Evolutionary conservation across 345 rosid species (phyloP).

Genomic region (Bretschneidera sinensis): DNA sequence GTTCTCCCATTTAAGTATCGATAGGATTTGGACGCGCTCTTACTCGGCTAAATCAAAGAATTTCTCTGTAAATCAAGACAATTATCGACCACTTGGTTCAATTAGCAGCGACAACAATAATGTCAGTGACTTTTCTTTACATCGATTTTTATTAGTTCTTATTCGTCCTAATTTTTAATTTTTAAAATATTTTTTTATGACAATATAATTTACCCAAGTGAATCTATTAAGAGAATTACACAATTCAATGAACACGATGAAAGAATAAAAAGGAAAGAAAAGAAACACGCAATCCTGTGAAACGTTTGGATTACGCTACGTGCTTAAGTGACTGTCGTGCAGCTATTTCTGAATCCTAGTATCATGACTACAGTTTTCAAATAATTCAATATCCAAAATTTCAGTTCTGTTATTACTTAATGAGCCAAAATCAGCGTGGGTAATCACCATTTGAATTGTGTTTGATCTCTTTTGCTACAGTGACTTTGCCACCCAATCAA

Average conservation of each 20-base stretch:
- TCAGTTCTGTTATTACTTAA: too few relatives aligned
- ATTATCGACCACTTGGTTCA: conserved; percentile 18
- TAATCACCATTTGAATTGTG: too few relatives aligned
- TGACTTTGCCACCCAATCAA: not conserved
- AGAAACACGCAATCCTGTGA: too few relatives aligned
- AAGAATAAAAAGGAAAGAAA: too few relatives aligned
- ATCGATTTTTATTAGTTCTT: too few relatives aligned
- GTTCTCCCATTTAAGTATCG: not conserved
- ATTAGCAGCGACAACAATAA: conserved; percentile 15
- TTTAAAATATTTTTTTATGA: too few relatives aligned
- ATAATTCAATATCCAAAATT: too few relatives aligned
- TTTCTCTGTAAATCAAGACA: not conserved
- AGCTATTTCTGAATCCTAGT: not conserved
- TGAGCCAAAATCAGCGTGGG: too few relatives aligned
- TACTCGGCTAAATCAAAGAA: not conserved
- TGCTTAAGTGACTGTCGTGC: not conserved
- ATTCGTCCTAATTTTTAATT: not conserved
- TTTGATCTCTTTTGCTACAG: not conserved
- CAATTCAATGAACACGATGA: too few relatives aligned
- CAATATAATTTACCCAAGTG: not conserved
- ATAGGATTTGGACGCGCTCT: conserved; percentile 8
- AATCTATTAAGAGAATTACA: too few relatives aligned
- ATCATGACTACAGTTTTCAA: not conserved
- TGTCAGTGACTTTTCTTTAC: conserved; percentile 20
- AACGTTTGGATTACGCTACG: too few relatives aligned